A percentile compares a stretch with the other conserved stretches of the same genome.
Conservation (phyloP, 225 moss, liverwort and hornwort genomes). For the Polytrichum commune region DNA sequence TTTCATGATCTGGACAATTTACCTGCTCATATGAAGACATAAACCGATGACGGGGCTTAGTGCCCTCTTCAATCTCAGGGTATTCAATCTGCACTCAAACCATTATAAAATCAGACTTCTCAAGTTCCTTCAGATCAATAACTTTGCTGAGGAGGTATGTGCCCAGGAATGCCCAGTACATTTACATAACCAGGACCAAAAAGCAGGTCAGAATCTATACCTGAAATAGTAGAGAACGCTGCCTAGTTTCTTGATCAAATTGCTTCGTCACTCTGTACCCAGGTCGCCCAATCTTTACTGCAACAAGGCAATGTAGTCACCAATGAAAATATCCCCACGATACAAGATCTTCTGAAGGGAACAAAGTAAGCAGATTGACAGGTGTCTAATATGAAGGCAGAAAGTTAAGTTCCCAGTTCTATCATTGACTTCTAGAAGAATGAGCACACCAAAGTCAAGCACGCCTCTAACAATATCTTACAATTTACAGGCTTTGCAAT, state of each 20-base stretch:
- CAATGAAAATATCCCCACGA: too few species aligned
- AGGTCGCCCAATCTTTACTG: constrained; percentile 99
- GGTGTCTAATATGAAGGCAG: too few species aligned
- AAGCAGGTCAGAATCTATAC: constrained; percentile 13
- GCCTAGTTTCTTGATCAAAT: constrained; percentile 83
- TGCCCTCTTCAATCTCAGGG: constrained; percentile 86
- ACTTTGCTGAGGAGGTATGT: too few species aligned
- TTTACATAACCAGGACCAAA: too few species aligned
- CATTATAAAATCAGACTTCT: not conserved
- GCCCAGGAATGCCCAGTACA: too few species aligned
- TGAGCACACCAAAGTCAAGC: too few species aligned
- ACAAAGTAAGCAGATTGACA: not conserved
- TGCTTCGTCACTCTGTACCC: constrained; percentile 98
- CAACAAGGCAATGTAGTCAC: not conserved
- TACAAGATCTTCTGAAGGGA: too few species aligned
- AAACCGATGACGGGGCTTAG: constrained; percentile 90
- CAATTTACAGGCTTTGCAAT: too few species aligned
- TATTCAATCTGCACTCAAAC: constrained; percentile 74
- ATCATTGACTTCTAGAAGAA: too few species aligned
- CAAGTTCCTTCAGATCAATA: not conserved
- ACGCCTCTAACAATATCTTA: too few species aligned
- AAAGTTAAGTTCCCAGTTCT: too few species aligned
- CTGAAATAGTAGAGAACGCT: constrained; percentile 93
- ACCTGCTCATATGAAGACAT: constrained; percentile 99
- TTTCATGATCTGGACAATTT: not conserved